Conservation (phyloP, 2,329 filamentous ascomycete genomes). For the Harringtonia aguacate region DNA sequence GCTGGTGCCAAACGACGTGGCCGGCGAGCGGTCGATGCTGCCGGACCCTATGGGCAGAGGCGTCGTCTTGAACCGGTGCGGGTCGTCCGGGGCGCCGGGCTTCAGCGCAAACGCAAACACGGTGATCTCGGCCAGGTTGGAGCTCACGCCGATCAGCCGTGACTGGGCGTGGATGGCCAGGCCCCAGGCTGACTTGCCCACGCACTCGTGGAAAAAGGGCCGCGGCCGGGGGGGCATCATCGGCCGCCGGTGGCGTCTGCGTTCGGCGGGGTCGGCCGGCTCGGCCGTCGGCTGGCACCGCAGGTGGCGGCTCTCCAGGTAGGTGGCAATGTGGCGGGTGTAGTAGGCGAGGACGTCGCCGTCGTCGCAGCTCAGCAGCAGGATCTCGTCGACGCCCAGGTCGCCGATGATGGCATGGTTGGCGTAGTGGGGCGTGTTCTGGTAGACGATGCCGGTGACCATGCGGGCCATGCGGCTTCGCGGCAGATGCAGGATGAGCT, state of each 20-base stretch:
- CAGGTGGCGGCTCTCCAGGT: slow-evolving; percentile 21
- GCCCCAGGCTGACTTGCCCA: slow-evolving; percentile 77
- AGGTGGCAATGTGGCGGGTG: slow-evolving; percentile 39
- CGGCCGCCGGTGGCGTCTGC: no score
- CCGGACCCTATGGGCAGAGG: not conserved
- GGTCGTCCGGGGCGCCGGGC: slow-evolving; percentile 2
- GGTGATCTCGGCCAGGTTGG: slow-evolving; percentile 52
- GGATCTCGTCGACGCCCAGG: slow-evolving; percentile 57
- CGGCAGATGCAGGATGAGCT: slow-evolving; percentile 37
- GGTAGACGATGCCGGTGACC: slow-evolving; percentile 43
- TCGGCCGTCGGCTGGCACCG: no score
- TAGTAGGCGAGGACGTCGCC: slow-evolving; percentile 66
- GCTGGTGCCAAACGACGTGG: slow-evolving; percentile 9
- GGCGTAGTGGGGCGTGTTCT: slow-evolving; percentile 43
- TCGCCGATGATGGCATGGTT: slow-evolving; percentile 62
- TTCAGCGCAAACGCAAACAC: slow-evolving; percentile 38
- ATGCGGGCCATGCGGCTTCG: slow-evolving; percentile 25
- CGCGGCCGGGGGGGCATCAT: slow-evolving; percentile 4
- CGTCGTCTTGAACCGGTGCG: slow-evolving; percentile 11
- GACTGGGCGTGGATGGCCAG: slow-evolving; percentile 70
- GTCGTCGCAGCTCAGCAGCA: slow-evolving; percentile 60
- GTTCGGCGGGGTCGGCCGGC: no score
- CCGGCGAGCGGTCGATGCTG: slow-evolving; percentile 12
- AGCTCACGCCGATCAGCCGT: slow-evolving; percentile 76
- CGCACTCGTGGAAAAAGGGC: slow-evolving; percentile 65